A percentile compares a stretch with the other conserved stretches of the same genome.
phyloP scores from a whole-genome alignment of 2,329 filamentous ascomycete species.

The Colletotrichum zoysiae region DNA sequence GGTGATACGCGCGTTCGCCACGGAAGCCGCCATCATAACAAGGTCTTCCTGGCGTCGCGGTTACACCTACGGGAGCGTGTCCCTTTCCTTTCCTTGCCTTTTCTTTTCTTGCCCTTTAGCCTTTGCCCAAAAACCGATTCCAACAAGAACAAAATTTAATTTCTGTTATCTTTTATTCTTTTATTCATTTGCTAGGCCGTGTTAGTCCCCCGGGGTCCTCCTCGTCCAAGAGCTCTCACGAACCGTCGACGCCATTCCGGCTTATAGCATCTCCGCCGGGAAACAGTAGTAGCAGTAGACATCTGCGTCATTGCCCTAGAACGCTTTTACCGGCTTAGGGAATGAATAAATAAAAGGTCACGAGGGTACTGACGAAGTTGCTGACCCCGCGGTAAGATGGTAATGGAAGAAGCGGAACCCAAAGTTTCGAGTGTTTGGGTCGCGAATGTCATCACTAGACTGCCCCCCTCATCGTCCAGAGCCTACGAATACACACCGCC shows the following conservation, averaged over 20 bases:
- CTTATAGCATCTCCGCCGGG: neutral
- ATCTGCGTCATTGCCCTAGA: neutral
- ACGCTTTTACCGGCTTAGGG: neutral
- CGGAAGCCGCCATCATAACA: neutral
- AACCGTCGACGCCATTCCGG: neutral
- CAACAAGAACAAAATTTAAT: too few species aligned
- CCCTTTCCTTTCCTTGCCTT: neutral
- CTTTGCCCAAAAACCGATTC: neutral
- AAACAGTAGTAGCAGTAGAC: neutral
- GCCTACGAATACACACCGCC: too few species aligned
- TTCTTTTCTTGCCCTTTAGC: too few species aligned
- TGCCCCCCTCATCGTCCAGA: neutral
- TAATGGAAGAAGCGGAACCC: neutral
- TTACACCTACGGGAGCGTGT: neutral
- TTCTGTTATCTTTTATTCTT: neutral
- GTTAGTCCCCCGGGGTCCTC: too few species aligned
- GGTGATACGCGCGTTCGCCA: neutral
- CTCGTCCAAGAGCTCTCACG: neutral
- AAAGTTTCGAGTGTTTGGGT: neutral
- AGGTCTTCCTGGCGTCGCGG: neutral
- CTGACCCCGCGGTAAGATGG: neutral
- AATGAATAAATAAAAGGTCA: neutral
- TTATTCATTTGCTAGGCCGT: too few species aligned
- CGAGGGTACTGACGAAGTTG: neutral
- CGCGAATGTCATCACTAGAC: neutral